Evolutionary conservation across 306 rosid genomes (phyloP), one percentile per base, ranked within the genome.

Genomic region (Rosa persica): DNA sequence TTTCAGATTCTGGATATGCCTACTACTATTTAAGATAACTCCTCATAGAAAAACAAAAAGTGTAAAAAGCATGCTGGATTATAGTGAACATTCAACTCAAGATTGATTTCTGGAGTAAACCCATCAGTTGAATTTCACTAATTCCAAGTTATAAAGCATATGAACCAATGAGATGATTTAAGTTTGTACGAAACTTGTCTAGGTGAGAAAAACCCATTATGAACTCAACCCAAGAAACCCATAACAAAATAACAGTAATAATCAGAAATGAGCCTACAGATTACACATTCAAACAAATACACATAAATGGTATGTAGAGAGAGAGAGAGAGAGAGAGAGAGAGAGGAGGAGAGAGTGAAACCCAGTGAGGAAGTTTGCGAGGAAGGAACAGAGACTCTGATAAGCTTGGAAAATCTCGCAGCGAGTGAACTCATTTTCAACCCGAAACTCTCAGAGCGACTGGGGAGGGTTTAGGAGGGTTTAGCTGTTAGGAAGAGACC

Each of bases 401-500:
- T 80, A 78, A 80, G 68, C 85, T 87, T 92, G 64, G 83, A 75
- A 17, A 94, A 77, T 85, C 85, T 82, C 67, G 46, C 23, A 7
- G 88, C 88, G 49, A 76, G 40, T 23, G 92, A 81, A 82, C 81
- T 86, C 98, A 94, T 94, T 80, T 80, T 78, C 58, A 65, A 81
- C 80, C 7, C 39, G 49, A 70, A 55, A 74, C 46, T 52, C 70
- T 16, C 34, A 47, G 16, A 54, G 22, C 36, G 44, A 71, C 55
- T 1, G 58, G 69, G 70, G 17, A 34, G 81, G 77, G 81, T 71
- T 78, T 25, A 57, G 20, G 74, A 74, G 38, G 69, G 74, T 46
- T 66, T 44, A 43, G 46, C 1, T 43, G 46, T 43, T 43, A 43
- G 10, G 12, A 4, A 43, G 46, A 43, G 46, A 30, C 36, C 36